A percentile compares a stretch with the other conserved stretches of the same genome.
Conservation (phyloP, 1,284 basidiomycete species). For the Rhodotorula sp. region DNA sequence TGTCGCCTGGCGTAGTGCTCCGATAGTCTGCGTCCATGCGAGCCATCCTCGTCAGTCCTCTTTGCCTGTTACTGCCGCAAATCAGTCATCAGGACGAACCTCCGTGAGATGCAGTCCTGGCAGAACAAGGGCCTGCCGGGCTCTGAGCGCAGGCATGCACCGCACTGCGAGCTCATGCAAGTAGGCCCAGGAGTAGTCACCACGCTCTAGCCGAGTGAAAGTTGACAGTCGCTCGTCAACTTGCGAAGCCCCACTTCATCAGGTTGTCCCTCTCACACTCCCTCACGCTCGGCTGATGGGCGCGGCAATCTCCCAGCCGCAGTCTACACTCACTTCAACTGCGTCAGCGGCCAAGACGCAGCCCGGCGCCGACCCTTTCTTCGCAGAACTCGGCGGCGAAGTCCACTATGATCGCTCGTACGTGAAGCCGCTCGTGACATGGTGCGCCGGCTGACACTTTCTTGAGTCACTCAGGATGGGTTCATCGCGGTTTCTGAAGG, state of each 20-base stretch:
- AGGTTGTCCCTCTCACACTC: background rate
- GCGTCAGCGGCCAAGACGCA: background rate
- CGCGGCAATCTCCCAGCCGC: constrained; percentile 13
- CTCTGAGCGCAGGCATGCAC: constrained; percentile 8
- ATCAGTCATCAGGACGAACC: constrained; percentile 11
- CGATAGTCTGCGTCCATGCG: constrained; percentile 9
- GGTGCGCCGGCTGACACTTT: background rate
- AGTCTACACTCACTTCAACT: constrained; percentile 5
- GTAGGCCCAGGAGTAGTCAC: background rate
- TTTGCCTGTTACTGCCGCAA: background rate
- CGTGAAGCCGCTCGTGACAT: background rate
- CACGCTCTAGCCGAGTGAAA: background rate
- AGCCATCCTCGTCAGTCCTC: background rate
- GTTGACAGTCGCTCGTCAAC: background rate
- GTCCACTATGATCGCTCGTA: constrained; percentile 89
- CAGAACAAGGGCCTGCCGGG: constrained; percentile 10
- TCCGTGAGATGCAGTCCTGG: constrained; percentile 7
- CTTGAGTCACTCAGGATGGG: constrained; percentile 61
- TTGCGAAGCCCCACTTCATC: too few species aligned
- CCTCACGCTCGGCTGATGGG: constrained; percentile 10
- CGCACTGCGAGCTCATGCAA: constrained; percentile 17
- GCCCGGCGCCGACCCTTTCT: constrained; percentile 45
- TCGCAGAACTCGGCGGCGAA: constrained; percentile 79
- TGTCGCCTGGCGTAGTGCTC: constrained; percentile 23
- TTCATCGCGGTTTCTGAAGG: constrained; percentile 92